These are phyloP conservation scores for Ajuga chamaepitys DNA, from an alignment of 257 asterid species.

Conservation along the genomic window DNA sequence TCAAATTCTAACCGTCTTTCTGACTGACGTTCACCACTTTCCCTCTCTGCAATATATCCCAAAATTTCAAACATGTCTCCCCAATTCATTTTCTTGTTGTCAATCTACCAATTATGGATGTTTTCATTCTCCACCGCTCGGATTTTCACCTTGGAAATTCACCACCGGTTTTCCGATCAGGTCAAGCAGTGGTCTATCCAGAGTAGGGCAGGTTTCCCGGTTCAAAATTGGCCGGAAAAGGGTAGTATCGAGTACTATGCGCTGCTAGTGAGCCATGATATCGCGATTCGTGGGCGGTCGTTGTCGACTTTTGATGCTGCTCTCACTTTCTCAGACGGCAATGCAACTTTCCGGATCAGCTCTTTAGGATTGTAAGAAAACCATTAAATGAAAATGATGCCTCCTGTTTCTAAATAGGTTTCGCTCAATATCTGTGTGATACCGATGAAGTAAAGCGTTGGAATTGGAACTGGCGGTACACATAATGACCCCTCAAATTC, in stretches of 20 bases:
- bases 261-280: conserved; percentile 51
- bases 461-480: neutral
- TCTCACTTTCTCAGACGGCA: conserved; percentile 68
- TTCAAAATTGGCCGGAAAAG: conserved; percentile 44
- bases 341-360: conserved; percentile 55
- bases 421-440: neutral
- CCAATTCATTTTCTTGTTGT: conserved; percentile 20
- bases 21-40: neutral
- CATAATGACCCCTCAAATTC: neutral
- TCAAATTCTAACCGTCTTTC: neutral
- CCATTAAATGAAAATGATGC: neutral
- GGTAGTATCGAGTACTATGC: conserved; percentile 52
- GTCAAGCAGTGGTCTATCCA: conserved; percentile 51
- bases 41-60: neutral
- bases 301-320: conserved; percentile 31
- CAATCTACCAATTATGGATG: conserved; percentile 16
- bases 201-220: conserved; percentile 18
- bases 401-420: neutral
- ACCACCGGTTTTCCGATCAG: conserved; percentile 75
- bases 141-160: conserved; percentile 62
- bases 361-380: conserved; percentile 69
- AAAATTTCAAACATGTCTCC: conserved; percentile 31
- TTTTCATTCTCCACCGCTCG: conserved; percentile 31
- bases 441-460: neutral
- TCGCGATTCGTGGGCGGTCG: conserved; percentile 36